Base-by-base conservation (phyloP, 164 flowering plant species). In the Berberis thunbergii region DNA sequence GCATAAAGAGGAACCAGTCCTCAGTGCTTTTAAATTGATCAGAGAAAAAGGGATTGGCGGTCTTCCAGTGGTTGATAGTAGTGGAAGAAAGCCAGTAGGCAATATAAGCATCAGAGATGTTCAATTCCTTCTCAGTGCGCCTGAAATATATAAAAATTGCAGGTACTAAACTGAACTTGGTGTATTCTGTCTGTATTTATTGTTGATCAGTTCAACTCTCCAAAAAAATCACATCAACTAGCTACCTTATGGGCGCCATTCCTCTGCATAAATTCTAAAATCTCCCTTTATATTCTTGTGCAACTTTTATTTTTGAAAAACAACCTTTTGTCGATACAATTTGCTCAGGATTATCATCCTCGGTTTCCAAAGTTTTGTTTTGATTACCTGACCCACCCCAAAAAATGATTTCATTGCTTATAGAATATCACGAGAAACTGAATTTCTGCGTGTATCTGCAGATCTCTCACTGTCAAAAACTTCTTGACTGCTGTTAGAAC, bases 41-140 rank as follows among this genome's bases (percentile, higher is more conserved):
- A 81, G 94, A 74, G 74, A 73, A 71, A 79, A 74, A 71, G 83
- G 87, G 57, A 73, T 89, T 61, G 97, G 99, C 69, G 99, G 95
- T 44, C 59, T 95, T 57, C 97, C 99, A 6, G 85, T 95, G 48
- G 79, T 95, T 64, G 88, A 79, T 26, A 70, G 72, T n/a, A 74
- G 80, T 6, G 86, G 88, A 49, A 71, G 43, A 46, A 89, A 85
- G 65, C 80, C 96, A 54, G 63, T 87, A 8, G 97, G 97, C 39
- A 94, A 89, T 61, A 89, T 94, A 73, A 91, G 97, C 77, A 76
- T 94, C 62, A 69, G 96, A 83, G 97, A 91, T 69, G 74, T 91
- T 50, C 96, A 85, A 54, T 94, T 79, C 79, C 95, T 94, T 66
- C 82, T 91, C 41, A 79, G 80, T 62, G 78, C 89, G 39, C 99